These are phyloP conservation scores for Groenewaldozyma auringiensis DNA, from an alignment of 1,139 yeast genomes.

Conservation along the genomic window DNA sequence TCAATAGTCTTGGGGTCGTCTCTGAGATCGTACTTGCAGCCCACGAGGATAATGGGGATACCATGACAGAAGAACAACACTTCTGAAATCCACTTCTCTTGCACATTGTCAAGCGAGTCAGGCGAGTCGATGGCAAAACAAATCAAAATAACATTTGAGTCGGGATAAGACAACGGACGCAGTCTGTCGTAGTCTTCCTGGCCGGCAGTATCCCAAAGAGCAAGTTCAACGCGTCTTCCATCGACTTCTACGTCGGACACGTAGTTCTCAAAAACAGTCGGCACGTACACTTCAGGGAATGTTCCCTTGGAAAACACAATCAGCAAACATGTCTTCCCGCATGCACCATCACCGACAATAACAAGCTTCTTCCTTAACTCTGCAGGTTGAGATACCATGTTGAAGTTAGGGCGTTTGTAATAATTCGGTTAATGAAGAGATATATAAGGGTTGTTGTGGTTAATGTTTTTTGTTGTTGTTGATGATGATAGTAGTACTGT, in stretches of 20 bases:
- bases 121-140: constrained; percentile 91
- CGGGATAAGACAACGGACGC: constrained; percentile 90
- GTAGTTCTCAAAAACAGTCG: constrained; percentile 92
- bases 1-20: constrained; percentile 68
- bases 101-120: constrained; percentile 86
- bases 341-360: constrained; percentile 93
- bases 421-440: too few relatives aligned
- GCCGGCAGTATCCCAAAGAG: constrained; percentile 98
- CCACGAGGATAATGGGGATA: constrained; percentile 84
- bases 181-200: constrained; percentile 96
- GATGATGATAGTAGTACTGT: background rate
- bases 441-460: background rate
- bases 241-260: constrained; percentile 89
- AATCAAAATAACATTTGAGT: constrained; percentile 82
- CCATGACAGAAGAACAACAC: constrained; percentile 92
- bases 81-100: constrained; percentile 92
- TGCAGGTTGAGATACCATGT: constrained; percentile 32
- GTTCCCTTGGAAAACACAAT: constrained; percentile 76
- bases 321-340: constrained; percentile 71
- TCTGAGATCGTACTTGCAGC: constrained; percentile 88
- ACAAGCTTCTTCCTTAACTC: constrained; percentile 60
- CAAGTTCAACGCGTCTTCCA: constrained; percentile 89
- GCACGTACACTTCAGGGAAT: constrained; percentile 92
- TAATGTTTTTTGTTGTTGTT: too few relatives aligned
- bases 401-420: too few relatives aligned